phyloP scores from a whole-genome alignment of 179 eudicot species.

The Corrigiola litoralis region DNA sequence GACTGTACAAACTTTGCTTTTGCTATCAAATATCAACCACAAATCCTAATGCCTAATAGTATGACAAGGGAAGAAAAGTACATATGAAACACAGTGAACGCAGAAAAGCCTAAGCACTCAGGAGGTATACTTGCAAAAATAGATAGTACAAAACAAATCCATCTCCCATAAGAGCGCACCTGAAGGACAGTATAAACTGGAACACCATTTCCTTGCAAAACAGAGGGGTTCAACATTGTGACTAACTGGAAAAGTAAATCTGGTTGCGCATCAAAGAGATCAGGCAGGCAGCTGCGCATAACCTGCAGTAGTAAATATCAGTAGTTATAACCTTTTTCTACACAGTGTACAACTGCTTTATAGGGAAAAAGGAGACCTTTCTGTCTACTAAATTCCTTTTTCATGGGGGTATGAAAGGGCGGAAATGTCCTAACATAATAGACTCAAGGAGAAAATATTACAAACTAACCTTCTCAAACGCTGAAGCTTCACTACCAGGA shows the following conservation, averaged over 20 bases:
- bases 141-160: too few relatives aligned
- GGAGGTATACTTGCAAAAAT: too few relatives aligned
- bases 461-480: constrained; percentile 81
- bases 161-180: constrained; percentile 35
- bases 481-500: constrained; percentile 82
- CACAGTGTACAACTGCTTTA: neutral
- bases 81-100: too few relatives aligned
- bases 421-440: neutral
- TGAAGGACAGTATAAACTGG: constrained; percentile 91
- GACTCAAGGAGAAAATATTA: neutral
- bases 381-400: neutral
- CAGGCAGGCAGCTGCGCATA: constrained; percentile 89
- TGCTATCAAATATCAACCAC: too few relatives aligned
- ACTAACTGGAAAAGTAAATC: constrained; percentile 97
- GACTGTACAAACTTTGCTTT: too few relatives aligned
- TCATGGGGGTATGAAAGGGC: neutral
- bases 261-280: constrained; percentile 94
- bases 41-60: too few relatives aligned
- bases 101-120: too few relatives aligned
- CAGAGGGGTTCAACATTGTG: constrained; percentile 95
- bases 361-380: neutral
- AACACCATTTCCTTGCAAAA: constrained; percentile 74
- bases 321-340: neutral
- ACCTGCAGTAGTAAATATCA: constrained; percentile 41
- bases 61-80: too few relatives aligned